Base-by-base conservation (phyloP, 73 alveolate species). In the Blepharisma stoltei region DNA sequence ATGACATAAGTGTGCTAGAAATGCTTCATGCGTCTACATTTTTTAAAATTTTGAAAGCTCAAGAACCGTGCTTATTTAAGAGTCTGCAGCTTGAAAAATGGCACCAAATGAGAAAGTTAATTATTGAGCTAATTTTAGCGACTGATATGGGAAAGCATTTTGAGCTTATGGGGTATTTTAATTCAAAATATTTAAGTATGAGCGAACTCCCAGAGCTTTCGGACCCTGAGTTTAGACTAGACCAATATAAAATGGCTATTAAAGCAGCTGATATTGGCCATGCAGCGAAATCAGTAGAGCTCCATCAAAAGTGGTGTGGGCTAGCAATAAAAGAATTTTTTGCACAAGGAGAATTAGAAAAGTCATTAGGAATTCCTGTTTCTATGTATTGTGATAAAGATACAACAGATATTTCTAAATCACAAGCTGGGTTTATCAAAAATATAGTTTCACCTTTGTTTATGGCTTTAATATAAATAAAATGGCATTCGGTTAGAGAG, bases 101-200 rank as follows among this genome's bases (percentile, higher is more conserved):
- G 54, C 89, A 85, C 69, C 77, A 68, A 21, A 83, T 89, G 9
- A 85, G 97, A 77, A 89, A 92, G 66, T 66, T 87, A 80, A 87
- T 92, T 55, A 89, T 89, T 6, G 73, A 88, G 6, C 90, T 89
- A 85, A 90, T 92, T n/a, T 89, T 92, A 80, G 90, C 94, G 1
- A 92, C 97, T 3, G 97, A 92, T 83, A 89, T 92, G 96, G 93
- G 96, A 20, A 84, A 86, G 55, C 97, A 92, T 65, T 88, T 88
- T 5, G 82, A 86, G 70, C 84, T 82, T 14, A 65, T 78, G 21
- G 68, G 83, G 44, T 50, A 70, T 38, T 76, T 86, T 11, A 81
- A 76, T 54, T 55, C 93, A 27, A 86, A 80, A 77, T 79, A 79
- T 6, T 2, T n/a, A 14, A n/a, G 23, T n/a, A 52, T 78, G 52